Percentiles rank a stretch among this genome's conserved stretches.
phyloP scores from a whole-genome alignment of 192 early-diverging fungal species.

The Linnemannia schmuckeri region DNA sequence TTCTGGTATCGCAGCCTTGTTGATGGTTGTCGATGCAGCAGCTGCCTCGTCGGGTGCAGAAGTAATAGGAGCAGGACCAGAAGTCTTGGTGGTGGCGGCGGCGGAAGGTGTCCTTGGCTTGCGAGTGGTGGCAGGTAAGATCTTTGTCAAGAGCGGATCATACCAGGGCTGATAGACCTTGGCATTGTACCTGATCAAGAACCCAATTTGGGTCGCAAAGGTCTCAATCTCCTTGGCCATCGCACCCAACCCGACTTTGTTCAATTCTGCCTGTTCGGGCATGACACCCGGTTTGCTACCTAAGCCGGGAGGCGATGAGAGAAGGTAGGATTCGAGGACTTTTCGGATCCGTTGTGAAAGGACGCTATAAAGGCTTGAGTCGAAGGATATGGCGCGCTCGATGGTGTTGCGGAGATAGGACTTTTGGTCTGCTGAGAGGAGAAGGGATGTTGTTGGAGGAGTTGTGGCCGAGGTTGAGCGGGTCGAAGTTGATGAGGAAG shows the following conservation, averaged over 20 bases:
- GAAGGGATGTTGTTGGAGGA: background rate
- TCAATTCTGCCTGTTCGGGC: constrained; percentile 58
- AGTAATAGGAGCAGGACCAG: background rate
- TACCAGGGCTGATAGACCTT: constrained; percentile 71
- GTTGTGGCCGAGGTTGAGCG: background rate
- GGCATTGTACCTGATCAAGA: constrained; percentile 70
- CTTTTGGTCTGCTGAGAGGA: constrained; percentile 26
- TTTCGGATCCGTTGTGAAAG: constrained; percentile 62
- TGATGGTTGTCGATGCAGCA: background rate
- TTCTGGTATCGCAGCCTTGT: background rate
- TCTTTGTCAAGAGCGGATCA: constrained; percentile 63
- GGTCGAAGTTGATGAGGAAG: background rate
- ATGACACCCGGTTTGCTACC: constrained; percentile 26
- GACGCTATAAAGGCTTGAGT: constrained; percentile 68
- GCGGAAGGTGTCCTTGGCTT: background rate
- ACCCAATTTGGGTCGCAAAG: constrained; percentile 57
- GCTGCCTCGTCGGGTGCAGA: background rate
- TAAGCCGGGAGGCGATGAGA: background rate
- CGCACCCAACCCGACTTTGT: constrained; percentile 63
- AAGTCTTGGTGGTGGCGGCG: background rate
- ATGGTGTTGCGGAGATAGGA: constrained; percentile 51
- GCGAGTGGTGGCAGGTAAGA: background rate
- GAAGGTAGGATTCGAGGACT: constrained; percentile 32
- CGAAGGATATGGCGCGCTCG: constrained; percentile 57
- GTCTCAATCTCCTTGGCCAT: constrained; percentile 65